phyloP scores from a whole-genome alignment of 768 basidiomycete species.

The Cantharellus anzutake region DNA sequence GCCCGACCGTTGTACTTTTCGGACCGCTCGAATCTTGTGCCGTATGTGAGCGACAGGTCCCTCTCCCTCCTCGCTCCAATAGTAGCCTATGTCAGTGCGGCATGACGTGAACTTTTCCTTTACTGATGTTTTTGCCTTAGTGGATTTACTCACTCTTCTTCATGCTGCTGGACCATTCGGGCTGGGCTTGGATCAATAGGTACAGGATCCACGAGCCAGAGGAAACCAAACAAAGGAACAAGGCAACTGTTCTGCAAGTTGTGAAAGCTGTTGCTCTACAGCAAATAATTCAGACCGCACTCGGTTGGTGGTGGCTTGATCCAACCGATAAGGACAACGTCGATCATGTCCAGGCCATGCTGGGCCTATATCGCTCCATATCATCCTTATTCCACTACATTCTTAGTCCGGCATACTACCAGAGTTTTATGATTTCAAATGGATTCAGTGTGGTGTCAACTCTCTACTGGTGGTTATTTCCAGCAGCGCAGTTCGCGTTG shows the following conservation, averaged over 20 bases:
- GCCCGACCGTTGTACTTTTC: constrained; percentile 23
- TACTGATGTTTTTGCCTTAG: constrained; percentile 4
- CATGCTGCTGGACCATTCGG: constrained; percentile 59
- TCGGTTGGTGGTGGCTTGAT: constrained; percentile 48
- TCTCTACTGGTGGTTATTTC: constrained; percentile 89
- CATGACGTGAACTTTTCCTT: neutral
- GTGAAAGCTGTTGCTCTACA: constrained; percentile 68
- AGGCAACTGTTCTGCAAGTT: constrained; percentile 52
- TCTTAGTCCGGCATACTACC: constrained; percentile 24
- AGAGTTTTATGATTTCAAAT: constrained; percentile 19
- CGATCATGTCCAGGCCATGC: constrained; percentile 26
- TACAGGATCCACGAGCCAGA: constrained; percentile 76
- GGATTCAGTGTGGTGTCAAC: constrained; percentile 32
- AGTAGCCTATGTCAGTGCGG: constrained; percentile 31
- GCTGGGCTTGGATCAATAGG: constrained; percentile 58
- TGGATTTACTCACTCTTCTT: constrained; percentile 71
- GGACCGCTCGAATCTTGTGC: constrained; percentile 20
- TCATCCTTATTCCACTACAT: constrained; percentile 16
- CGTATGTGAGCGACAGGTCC: constrained; percentile 45
- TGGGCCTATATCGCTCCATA: constrained; percentile 17
- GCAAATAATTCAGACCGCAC: constrained; percentile 61
- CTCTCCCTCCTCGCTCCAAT: constrained; percentile 60
- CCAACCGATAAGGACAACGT: constrained; percentile 10
- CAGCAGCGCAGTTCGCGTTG: constrained; percentile 44
- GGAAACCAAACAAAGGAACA: constrained; percentile 59